Conservation (phyloP, 2,329 filamentous ascomycete genomes). For the Sodiomyces alkalinus region DNA sequence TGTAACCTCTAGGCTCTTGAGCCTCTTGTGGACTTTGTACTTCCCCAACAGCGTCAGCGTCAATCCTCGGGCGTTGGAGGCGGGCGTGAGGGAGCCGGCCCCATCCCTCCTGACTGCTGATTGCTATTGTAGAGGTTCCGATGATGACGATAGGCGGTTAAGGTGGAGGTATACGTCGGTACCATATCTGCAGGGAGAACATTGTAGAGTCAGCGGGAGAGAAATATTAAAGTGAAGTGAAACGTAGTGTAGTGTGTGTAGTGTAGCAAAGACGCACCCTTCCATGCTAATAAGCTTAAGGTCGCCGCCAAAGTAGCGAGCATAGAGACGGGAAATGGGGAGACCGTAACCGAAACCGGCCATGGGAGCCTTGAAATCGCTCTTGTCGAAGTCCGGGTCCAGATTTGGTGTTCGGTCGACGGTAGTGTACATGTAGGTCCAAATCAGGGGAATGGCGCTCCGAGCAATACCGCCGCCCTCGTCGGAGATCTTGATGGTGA, state of each 20-base stretch:
- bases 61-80: constrained; percentile 46
- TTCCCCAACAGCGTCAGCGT: constrained; percentile 39
- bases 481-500: constrained; percentile 96
- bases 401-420: constrained; percentile 90
- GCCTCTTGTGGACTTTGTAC: constrained; percentile 49
- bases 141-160: constrained; percentile 87
- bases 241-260: no score
- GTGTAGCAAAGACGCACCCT: constrained; percentile 48
- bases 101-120: constrained; percentile 76
- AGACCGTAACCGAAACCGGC: constrained; percentile 97
- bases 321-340: constrained; percentile 86
- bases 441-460: constrained; percentile 89
- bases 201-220: constrained; percentile 5
- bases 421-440: constrained; percentile 99
- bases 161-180: constrained; percentile 98
- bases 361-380: constrained; percentile 98
- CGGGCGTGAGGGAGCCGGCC: constrained; percentile 9
- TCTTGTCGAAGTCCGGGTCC: constrained; percentile 97
- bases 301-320: constrained; percentile 93
- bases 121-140: constrained; percentile 91
- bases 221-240: constrained; percentile 3
- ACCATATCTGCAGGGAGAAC: constrained; percentile 54
- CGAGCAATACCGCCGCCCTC: constrained; percentile 92
- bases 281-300: constrained; percentile 98
- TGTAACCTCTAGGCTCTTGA: constrained; percentile 60